A percentile compares a stretch with the other conserved stretches of the same genome.
These are phyloP conservation scores for Laguncularia racemosa DNA, from an alignment of 345 rosid species.

Conservation along the genomic window DNA sequence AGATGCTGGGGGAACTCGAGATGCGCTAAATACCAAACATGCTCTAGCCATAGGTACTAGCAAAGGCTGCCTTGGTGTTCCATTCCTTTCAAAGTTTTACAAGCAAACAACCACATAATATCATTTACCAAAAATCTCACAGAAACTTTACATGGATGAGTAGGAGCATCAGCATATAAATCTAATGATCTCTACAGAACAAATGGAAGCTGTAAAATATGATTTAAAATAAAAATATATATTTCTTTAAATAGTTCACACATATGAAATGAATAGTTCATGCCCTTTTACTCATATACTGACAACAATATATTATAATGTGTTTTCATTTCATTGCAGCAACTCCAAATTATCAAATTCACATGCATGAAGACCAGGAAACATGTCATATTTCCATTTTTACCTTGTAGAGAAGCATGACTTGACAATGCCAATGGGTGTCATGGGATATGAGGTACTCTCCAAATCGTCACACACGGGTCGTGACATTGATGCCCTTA, in stretches of 20 bases:
- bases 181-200: no score
- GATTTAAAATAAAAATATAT: no score
- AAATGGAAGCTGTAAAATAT: no score
- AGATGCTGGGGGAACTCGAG: constrained; percentile 86
- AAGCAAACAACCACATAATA: neutral
- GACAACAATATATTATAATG: no score
- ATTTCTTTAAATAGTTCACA: neutral
- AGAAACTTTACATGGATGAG: no score
- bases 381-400: neutral
- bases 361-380: no score
- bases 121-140: neutral
- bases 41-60: constrained; percentile 89
- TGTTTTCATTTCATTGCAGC: neutral
- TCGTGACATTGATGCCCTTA: constrained; percentile 58
- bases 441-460: constrained; percentile 54
- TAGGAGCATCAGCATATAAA: no score
- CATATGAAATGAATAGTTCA: no score
- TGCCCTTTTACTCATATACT: no score
- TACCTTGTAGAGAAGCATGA: constrained; percentile 85
- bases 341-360: neutral
- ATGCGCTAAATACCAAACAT: constrained; percentile 49
- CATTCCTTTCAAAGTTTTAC: constrained; percentile 42
- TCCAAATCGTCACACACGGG: constrained; percentile 29
- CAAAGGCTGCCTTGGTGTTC: constrained; percentile 90
- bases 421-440: constrained; percentile 61